Base-by-base conservation (phyloP, 2,329 filamentous ascomycete genomes). In the Zalaria obscura region DNA sequence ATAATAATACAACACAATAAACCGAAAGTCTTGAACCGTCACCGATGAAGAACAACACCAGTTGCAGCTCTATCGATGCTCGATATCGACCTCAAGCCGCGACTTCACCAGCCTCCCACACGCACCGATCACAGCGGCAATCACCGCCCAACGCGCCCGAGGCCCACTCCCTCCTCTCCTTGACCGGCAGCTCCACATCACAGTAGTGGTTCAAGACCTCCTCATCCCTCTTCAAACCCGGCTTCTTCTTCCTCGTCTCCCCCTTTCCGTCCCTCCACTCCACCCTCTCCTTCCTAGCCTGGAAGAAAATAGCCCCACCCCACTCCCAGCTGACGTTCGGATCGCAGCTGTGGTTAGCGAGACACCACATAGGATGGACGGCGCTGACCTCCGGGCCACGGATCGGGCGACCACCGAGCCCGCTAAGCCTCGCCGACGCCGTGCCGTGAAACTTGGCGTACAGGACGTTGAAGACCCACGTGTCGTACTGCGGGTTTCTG, bases 301-400 rank as follows among this genome's bases (percentile, higher is more conserved):
- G 76, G 45, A 91, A 75, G 31, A 75, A 73, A 72, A 91, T 88
- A 40, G 72, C 73, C 1, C 83, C 83, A 27, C 81, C 78, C 85
- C 88, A 95, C 54, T 93, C 84, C 91, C 91, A 98, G 3, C 75
- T 75, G 33, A 96, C 87, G 59, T 94, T 95, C 5, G 91, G 91
- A 56, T 94, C 79, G 62, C 91, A 98, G 58, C 87, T 86, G 59
- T 98, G 91, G 55, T 98, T 98, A 27, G 89, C 88, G 27, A 96
- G 70, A 62, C 88, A 96, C 87, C 91, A 98, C 51, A 93, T 77
- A 2, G 89, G 87, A 63, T 96, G 88, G 27, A 96, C 88, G 27
- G 89, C 89, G 27, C 85, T 86, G 4, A 94, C 82, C 53, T 96
- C 91, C 0, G 91, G 89, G 6, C 84, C 76, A 3, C 87, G 84